phyloP scores from a whole-genome alignment of 2,329 filamentous ascomycete species.

The Cadophora sp. region DNA sequence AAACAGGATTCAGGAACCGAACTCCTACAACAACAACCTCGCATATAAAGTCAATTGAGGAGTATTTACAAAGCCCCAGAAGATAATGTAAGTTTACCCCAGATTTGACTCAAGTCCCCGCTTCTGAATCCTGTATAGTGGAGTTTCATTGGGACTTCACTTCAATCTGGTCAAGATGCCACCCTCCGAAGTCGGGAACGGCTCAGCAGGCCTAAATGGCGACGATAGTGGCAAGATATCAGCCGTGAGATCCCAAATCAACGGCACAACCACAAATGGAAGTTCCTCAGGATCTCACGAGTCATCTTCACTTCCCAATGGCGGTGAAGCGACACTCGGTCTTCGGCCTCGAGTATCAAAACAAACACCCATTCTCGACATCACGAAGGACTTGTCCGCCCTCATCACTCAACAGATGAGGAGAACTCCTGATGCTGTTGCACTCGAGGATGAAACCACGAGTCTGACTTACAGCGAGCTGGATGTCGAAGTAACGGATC shows the following conservation, averaged over 20 bases:
- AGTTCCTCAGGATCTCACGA: conserved; percentile 8
- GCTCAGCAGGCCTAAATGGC: conserved; percentile 19
- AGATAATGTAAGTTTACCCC: neutral
- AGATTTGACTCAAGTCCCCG: neutral
- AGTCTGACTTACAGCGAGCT: conserved; percentile 77
- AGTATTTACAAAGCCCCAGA: neutral
- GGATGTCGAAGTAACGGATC: conserved; percentile 68
- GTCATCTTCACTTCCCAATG: conserved; percentile 16
- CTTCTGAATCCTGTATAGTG: conserved; percentile 2
- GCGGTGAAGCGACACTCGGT: conserved; percentile 19
- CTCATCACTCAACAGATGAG: conserved; percentile 74
- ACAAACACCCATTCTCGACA: conserved; percentile 71
- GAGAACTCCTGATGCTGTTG: conserved; percentile 71
- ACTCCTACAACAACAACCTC: neutral
- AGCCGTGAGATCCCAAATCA: conserved; percentile 9
- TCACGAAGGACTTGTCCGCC: conserved; percentile 72
- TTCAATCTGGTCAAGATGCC: conserved; percentile 22
- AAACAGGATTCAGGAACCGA: conserved; percentile 4
- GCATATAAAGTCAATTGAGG: neutral
- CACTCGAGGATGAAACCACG: conserved; percentile 72
- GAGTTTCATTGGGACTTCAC: neutral
- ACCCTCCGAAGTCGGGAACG: conserved; percentile 22
- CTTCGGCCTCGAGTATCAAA: conserved; percentile 36
- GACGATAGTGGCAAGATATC: conserved; percentile 14
- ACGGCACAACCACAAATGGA: conserved; percentile 22